Base-by-base conservation (phyloP, 148 eudicot species). In the Vaccinium macrocarpon region DNA sequence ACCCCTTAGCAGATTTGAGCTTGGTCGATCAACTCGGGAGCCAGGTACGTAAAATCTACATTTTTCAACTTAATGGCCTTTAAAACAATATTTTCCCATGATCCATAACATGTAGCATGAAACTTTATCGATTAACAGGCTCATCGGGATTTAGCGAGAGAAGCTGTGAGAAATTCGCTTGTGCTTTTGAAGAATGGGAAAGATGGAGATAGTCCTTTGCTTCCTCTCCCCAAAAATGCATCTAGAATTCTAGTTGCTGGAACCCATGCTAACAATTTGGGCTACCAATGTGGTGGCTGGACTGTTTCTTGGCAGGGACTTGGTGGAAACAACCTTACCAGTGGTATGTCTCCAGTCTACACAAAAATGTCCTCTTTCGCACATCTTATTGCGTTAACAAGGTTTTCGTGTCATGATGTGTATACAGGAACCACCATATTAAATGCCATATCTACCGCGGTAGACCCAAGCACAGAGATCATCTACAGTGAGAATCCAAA, bases 1-100 rank as follows among this genome's bases (percentile, higher is more conserved):
- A 89, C 73, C 95, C 95, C 57, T 50, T 91, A 66, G 95, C 92
- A 11, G 95, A 92, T 85, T 81, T 86, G 10, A 89, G 90, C 82
- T 70, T 91, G 49, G 75, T 81, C 21, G 68, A 88, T 64, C 86
- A 92, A 80, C 88, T 92, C 2, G 95, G 93, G 82, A 90, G 91
- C 84, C 89, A 90, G 87, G 92, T 89, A 23, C 35, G 83, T 86
- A 25, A 32, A 64, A 38, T 70, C 55, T 11, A 16, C 15, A 48
- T 74, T 14, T 42, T 46, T 6, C 56, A 12, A 59, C 25, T 50
- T 49, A 14, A 25, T 13, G 11, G 6, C 55, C 32, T 12, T 7
- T 7, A 16, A 72, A 16, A 8, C 49, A 0, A 29, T 32, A 32
- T 10, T 35, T 32, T 35, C 6, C 23, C 11, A 1, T 16, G 25